Evolutionary conservation across 768 basidiomycete genomes (phyloP), one percentile per base, ranked within the genome.

Genomic region (Kwoniella sp.): DNA sequence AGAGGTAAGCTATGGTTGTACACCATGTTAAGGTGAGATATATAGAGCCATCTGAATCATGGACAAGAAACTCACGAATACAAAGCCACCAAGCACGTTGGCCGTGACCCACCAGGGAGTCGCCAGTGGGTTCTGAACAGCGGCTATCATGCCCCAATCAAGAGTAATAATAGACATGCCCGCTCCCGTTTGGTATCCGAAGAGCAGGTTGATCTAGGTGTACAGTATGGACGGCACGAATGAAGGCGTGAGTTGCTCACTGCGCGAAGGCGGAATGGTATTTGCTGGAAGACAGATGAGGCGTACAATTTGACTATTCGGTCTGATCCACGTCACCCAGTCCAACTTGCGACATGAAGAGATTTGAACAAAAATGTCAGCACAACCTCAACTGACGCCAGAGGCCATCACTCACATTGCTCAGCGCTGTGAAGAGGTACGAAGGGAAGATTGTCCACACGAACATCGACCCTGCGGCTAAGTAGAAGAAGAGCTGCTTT

Each of bases 91-190:
- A 9, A 72, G 53, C 25, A 72, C 56, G 52, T 72, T 72, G 20
- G 58, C 71, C n/a, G 68, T 72, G 23, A 65, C 68, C 71, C 71
- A 72, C 71, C 71, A 72, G 20, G 71, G 71, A 7, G 68, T 72
- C 25, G 71, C 68, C 45, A 72, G 58, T 25, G 71, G 71, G 48
- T 69, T 72, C 15, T 62, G 59, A 37, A 72, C 65, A 31, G 65
- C 62, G 22, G 65, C 55, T 34, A 69, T 67, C 51, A 65, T 66
- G 17, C 71, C 71, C 71, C 71, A 72, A 25, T 72, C 71, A 29
- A 72, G 65, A 23, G 71, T 72, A 20, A 72, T 38, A 1, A 69
- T 2, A 23, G 63, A 66, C 58, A 72, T 59, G 7, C 71, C 71
- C 11, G 53, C 61, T 23, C 70, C 70, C 17, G 57, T 41, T 28